A percentile compares a stretch with the other conserved stretches of the same genome.
Conservation (phyloP, 495 filamentous ascomycete species). For the Neurospora sublineolata region DNA sequence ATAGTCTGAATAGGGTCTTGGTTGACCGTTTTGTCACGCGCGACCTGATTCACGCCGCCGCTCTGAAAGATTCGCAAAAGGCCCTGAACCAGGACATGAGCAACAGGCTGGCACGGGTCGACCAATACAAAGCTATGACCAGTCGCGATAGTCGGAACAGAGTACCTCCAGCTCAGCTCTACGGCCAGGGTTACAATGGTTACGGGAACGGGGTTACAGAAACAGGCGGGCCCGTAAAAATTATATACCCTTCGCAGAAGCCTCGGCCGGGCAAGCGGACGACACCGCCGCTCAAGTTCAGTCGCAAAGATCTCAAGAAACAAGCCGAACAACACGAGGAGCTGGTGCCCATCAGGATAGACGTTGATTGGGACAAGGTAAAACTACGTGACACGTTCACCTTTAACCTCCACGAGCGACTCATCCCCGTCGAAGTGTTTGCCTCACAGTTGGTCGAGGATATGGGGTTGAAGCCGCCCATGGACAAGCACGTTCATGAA, state of each 20-base stretch:
- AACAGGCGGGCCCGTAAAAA: constrained; percentile 31
- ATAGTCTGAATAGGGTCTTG: constrained; percentile 43
- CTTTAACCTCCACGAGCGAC: constrained; percentile 91
- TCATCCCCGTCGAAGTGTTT: constrained; percentile 67
- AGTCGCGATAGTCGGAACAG: constrained; percentile 17
- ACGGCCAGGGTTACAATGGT: constrained; percentile 75
- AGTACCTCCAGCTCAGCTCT: constrained; percentile 36
- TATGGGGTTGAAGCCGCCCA: constrained; percentile 56
- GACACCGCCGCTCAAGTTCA: constrained; percentile 56
- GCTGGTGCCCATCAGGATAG: constrained; percentile 78
- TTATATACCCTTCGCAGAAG: constrained; percentile 67
- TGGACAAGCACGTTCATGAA: constrained; percentile 59
- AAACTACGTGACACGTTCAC: constrained; percentile 96
- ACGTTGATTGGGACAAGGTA: constrained; percentile 92
- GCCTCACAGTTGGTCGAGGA: constrained; percentile 86
- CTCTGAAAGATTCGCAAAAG: constrained; percentile 37
- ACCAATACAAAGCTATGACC: constrained; percentile 39
- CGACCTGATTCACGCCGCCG: constrained; percentile 59
- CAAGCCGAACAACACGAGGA: constrained; percentile 88
- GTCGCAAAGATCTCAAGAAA: constrained; percentile 63
- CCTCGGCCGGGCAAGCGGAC: constrained; percentile 63
- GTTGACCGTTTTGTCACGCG: constrained; percentile 69
- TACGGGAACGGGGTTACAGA: constrained; percentile 82
- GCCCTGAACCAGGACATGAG: constrained; percentile 28
- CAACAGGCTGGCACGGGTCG: constrained; percentile 26